A percentile compares a stretch with the other conserved stretches of the same genome.
Conservation (phyloP, 164 flowering plant genomes). For the Vitis amurensis region DNA sequence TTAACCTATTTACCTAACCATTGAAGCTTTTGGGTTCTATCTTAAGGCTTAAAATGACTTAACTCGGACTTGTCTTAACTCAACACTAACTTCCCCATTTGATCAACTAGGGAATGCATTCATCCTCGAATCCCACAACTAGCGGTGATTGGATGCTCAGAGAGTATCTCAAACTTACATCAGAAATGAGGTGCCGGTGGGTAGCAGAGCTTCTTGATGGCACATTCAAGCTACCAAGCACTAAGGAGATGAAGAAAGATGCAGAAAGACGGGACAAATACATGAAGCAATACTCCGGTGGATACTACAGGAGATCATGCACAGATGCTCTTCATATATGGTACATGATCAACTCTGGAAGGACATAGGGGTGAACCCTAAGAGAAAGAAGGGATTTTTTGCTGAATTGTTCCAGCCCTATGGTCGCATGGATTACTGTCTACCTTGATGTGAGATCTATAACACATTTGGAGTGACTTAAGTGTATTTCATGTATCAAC, state of each 20-base stretch:
- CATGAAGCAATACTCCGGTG: conserved; percentile 8
- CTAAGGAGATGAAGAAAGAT: conserved; percentile 29
- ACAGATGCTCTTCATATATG: conserved; percentile 11
- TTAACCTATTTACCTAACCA: no score
- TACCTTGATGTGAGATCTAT: no score
- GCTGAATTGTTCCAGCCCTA: conserved; percentile 19
- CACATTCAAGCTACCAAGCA: conserved; percentile 3
- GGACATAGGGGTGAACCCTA: conserved; percentile 25
- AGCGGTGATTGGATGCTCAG: conserved; percentile 11
- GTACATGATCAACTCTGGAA: conserved; percentile 34
- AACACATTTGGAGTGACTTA: no score
- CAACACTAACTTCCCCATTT: background rate
- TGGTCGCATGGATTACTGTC: conserved; percentile 17
- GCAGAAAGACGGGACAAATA: conserved; percentile 12
- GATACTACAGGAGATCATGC: conserved; percentile 15
- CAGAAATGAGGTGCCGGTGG: conserved; percentile 15
- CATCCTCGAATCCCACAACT: conserved; percentile 19
- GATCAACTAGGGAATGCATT: conserved; percentile 8
- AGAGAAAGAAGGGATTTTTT: conserved; percentile 23
- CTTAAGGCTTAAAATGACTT: no score
- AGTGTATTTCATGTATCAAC: no score
- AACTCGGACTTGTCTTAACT: no score
- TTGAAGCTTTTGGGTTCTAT: no score
- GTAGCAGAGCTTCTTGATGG: conserved; percentile 10
- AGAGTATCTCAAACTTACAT: background rate